Evolutionary conservation across 1,284 basidiomycete species (phyloP), one percentile per base, ranked within the genome.

Genomic region (Moesziomyces globuligerus): DNA sequence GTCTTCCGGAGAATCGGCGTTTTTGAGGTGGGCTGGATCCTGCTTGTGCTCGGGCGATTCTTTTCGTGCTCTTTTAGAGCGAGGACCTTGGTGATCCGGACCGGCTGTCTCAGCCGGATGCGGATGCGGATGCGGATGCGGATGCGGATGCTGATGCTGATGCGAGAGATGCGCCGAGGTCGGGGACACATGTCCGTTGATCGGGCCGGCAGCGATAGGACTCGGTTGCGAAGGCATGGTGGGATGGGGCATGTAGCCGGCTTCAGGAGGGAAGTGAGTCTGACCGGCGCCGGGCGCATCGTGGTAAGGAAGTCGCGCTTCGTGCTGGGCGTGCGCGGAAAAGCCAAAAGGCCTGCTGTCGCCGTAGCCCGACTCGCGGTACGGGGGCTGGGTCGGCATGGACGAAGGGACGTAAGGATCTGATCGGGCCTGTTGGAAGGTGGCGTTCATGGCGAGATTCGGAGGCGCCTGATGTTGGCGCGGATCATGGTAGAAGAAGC

Each of bases 401-500:
- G 51, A 23, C 7, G 47, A 1, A 7, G 49, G 38, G 9, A 26
- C 7, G 28, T 54, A 66, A 10, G 50, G 51, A 26, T 59, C 55
- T 4, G 55, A 38, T 36, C 55, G 55, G 44, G 23, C 32, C 5
- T 38, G 24, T 8, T 41, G 46, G 17, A 50, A 58, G 21, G 23
- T 28, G 7, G 55, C 24, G 15, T 45, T 59, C 51, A 59, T 55
- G 28, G 23, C 55, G 21, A 49, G 47, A 17, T 36, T 41, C 1
- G 55, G 15, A 8, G 51, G 43, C 11, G 46, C 17, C 39, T 65
- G 61, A n/a, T 38, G 7, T 37, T 59, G 62, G 8, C 62, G 62
- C 28, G 55, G 62, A 23, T 66, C 55, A 48, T 66, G 55, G 34
- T 66, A 66, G 40, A 66, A 59, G 47, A 66, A 48, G 28, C 44